phyloP scores from a whole-genome alignment of 2,329 filamentous ascomycete genomes.

The Botrytis sinoallii region DNA sequence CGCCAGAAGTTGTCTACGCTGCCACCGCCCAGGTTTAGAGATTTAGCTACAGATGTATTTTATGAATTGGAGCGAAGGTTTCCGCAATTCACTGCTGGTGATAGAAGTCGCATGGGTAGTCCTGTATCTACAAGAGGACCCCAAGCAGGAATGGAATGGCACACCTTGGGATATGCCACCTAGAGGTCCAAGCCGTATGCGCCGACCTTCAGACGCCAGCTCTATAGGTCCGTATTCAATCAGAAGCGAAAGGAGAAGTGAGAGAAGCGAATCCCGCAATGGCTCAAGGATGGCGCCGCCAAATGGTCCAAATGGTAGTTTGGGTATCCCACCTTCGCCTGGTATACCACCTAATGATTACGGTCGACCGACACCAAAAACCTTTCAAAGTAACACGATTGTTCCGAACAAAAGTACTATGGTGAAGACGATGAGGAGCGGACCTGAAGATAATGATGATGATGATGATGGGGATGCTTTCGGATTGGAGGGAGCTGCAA shows the following conservation, averaged over 20 bases:
- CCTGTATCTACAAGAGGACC: conserved; percentile 61
- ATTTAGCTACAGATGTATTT: conserved; percentile 93
- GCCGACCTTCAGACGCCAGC: conserved; percentile 54
- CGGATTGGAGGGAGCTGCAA: conserved; percentile 48
- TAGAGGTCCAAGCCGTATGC: conserved; percentile 51
- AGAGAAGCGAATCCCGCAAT: conserved; percentile 33
- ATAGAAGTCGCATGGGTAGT: conserved; percentile 67
- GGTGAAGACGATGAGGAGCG: conserved; percentile 80
- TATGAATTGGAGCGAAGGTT: conserved; percentile 90
- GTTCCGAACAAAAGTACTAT: conserved; percentile 97
- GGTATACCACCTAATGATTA: conserved; percentile 60
- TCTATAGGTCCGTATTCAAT: conserved; percentile 46
- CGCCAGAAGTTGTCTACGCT: conserved; percentile 90
- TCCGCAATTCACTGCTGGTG: conserved; percentile 70
- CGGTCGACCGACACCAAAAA: conserved; percentile 77
- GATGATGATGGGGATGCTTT: conserved; percentile 75
- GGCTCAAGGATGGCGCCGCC: conserved; percentile 41
- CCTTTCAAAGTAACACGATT: conserved; percentile 92
- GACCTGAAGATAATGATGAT: conserved; percentile 73
- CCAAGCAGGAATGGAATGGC: conserved; percentile 53
- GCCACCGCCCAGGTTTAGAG: conserved; percentile 80
- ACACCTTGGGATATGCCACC: conserved; percentile 59
- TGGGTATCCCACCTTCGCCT: conserved; percentile 57
- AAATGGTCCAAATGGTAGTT: conserved; percentile 40
- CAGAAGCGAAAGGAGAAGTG: conserved; percentile 27